Evolutionary conservation across 495 filamentous ascomycete species (phyloP), one percentile per base, ranked within the genome.

Genomic region (Neurospora sp.): DNA sequence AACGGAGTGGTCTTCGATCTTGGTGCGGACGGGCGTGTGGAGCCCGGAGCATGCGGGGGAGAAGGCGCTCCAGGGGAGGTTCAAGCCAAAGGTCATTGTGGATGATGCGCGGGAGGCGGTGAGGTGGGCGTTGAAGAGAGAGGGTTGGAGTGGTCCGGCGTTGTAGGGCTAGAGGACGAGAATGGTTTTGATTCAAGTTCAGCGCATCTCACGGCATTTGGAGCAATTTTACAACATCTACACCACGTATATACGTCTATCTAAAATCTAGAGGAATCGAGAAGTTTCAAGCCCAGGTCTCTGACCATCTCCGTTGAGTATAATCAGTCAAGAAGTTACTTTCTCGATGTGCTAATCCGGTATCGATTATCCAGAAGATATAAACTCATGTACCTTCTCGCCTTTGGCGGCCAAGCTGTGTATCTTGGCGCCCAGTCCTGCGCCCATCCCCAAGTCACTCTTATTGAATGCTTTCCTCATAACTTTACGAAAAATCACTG

Each of bases 21-120:
- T 99, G 71, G 94, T 98, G 21, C 85, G 89, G 72, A 98, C 92
- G 45, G 96, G 96, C 0, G 94, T 99, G 5, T 93, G 92, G 71
- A 84, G 84, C 71, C 86, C 88, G 28, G 83, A 77, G 34, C 72
- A 77, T 1, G 82, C 38, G 79, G 86, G 79, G 15, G 80, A 80
- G 75, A 69, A 72, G 54, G 40, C 59, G 15, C 45, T 79, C 45
- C 71, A 74, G 45, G 79, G 80, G 17, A 73, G 21, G 75, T 75
- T 71, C 28, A 69, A 71, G 75, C 91, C 94, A 2, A 85, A 79
- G 36, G 85, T 79, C 3, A 87, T 94, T 62, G 88, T 89, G 19
- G 86, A 90, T 8, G 88, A 95, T 84, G 94, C 86, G 15, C 73
- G 73, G 73, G 78, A 74, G 59, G 85, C 82, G 39, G 81, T 84